phyloP scores from a whole-genome alignment of 805 yeast genomes.

The Saccharomyces paradoxus region DNA sequence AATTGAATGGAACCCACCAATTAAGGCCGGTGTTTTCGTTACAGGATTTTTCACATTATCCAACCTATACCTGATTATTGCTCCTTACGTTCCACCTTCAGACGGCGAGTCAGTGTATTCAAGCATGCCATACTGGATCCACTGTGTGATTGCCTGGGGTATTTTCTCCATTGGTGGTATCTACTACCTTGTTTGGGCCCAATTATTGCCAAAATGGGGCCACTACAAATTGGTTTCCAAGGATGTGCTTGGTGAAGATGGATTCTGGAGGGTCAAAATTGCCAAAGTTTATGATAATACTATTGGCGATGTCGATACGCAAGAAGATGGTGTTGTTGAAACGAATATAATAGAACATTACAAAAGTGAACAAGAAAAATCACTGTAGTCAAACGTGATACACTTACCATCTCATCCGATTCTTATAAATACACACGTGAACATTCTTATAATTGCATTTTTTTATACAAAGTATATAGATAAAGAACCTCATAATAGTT shows the following conservation, averaged over 20 bases:
- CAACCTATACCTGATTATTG: conserved; percentile 59
- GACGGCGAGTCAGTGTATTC: conserved; percentile 60
- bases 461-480: background rate
- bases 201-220: conserved; percentile 46
- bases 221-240: conserved; percentile 44
- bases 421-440: background rate
- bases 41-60: conserved; percentile 55
- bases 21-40: conserved; percentile 58
- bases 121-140: conserved; percentile 66
- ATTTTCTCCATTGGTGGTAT: conserved; percentile 55
- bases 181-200: conserved; percentile 62
- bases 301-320: background rate
- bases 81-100: conserved; percentile 73
- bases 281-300: conserved; percentile 17
- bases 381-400: background rate
- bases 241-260: conserved; percentile 56
- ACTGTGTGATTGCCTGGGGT: conserved; percentile 78
- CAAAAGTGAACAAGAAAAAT: background rate
- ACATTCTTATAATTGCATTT: background rate
- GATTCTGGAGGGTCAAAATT: conserved; percentile 62
- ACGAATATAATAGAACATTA: background rate
- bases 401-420: background rate
- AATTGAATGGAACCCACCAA: conserved; percentile 61
- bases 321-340: background rate
- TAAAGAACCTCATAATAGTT: background rate